Conservation (phyloP, 2,329 filamentous ascomycete species). For the Blumeriella jaapii region DNA sequence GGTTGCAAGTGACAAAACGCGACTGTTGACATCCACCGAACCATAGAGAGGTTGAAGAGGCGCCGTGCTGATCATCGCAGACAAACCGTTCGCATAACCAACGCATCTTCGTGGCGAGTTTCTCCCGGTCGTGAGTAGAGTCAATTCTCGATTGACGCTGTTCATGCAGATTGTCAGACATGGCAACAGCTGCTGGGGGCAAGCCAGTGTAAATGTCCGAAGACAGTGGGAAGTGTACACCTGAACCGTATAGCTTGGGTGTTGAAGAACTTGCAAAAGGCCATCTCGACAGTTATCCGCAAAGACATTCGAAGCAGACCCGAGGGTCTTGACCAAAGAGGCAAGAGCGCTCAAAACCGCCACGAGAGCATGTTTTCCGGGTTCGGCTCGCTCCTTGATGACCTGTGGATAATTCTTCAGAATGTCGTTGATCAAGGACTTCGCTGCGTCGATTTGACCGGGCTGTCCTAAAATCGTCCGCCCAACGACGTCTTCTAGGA, state of each 20-base stretch:
- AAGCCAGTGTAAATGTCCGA: conserved; percentile 78
- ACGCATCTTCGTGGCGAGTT: conserved; percentile 76
- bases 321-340: conserved; percentile 66
- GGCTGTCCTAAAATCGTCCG: conserved; percentile 76
- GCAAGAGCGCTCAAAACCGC: conserved; percentile 68
- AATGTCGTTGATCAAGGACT: conserved; percentile 71
- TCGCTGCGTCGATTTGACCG: conserved; percentile 74
- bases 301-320: conserved; percentile 68
- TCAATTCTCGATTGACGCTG: conserved; percentile 77
- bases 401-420: conserved; percentile 92
- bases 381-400: conserved; percentile 76
- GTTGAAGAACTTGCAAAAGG: conserved; percentile 79
- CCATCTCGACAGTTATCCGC: conserved; percentile 79
- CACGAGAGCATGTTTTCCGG: conserved; percentile 74
- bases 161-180: conserved; percentile 96
- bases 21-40: conserved; percentile 88
- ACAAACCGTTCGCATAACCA: conserved; percentile 84
- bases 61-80: conserved; percentile 82
- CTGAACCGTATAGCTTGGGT: conserved; percentile 93
- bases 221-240: conserved; percentile 79
- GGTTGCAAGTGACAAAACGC: conserved; percentile 83
- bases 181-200: conserved; percentile 81
- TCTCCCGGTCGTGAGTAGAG: conserved; percentile 60
- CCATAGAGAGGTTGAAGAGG: conserved; percentile 82
- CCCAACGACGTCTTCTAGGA: conserved; percentile 76